Conservation (phyloP, 805 yeast species). For the Clavispora fructus region DNA sequence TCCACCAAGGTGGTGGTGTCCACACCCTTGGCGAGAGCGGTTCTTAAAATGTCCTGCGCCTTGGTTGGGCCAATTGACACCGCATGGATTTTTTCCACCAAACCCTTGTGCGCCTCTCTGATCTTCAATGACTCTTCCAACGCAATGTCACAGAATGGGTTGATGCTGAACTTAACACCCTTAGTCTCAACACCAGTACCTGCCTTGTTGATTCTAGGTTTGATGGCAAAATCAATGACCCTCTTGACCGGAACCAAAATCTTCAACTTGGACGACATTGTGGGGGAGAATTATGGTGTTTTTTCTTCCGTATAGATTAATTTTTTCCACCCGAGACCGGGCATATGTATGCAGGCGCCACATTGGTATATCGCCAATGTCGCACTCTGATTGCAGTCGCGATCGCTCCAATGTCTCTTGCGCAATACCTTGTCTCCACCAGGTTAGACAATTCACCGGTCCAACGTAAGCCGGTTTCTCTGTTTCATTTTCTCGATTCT, state of each 20-base stretch:
- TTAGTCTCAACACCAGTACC: conserved; percentile 79
- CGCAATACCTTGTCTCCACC: too few relatives aligned
- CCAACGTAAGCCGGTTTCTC: conserved; percentile 26
- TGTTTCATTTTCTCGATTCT: conserved; percentile 88
- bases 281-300: not conserved
- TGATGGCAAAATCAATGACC: conserved; percentile 88
- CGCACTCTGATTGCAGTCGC: not conserved
- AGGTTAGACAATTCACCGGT: conserved; percentile 6
- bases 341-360: conserved; percentile 5
- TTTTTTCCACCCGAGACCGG: conserved; percentile 4
- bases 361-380: not conserved
- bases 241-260: conserved; percentile 93
- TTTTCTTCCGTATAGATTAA: not conserved
- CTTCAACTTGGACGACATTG: conserved; percentile 42
- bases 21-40: conserved; percentile 92
- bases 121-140: conserved; percentile 89
- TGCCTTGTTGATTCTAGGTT: conserved; percentile 86
- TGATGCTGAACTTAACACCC: conserved; percentile 88
- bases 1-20: conserved; percentile 81
- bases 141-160: conserved; percentile 98
- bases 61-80: conserved; percentile 86
- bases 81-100: conserved; percentile 81
- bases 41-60: conserved; percentile 81
- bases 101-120: conserved; percentile 55
- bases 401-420: too few relatives aligned